Percentiles rank a stretch among this genome's conserved stretches.
These are phyloP conservation scores for Entomortierella parvispora DNA, from an alignment of 192 early-diverging fungal species.

Conservation along the genomic window DNA sequence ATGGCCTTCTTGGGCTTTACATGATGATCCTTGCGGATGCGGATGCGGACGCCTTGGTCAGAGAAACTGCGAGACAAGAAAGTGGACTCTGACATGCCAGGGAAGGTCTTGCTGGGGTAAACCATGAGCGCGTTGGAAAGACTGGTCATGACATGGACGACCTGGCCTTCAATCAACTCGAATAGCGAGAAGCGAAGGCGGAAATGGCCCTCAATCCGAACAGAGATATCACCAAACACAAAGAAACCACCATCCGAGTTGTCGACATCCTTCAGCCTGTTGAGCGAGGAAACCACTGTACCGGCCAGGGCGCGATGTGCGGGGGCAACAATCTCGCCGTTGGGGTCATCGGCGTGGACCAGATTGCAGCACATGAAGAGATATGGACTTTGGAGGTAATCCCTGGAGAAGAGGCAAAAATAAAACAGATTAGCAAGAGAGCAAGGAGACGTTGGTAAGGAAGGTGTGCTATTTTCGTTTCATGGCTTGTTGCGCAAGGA, in stretches of 20 bases:
- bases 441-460: not conserved
- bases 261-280: constrained; percentile 86
- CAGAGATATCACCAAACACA: constrained; percentile 93
- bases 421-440: not conserved
- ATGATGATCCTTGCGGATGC: constrained; percentile 87
- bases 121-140: constrained; percentile 81
- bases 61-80: constrained; percentile 89
- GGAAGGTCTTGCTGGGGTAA: constrained; percentile 89
- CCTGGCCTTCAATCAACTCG: constrained; percentile 75
- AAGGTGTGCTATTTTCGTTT: not conserved
- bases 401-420: constrained; percentile 23
- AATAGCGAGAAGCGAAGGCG: constrained; percentile 87
- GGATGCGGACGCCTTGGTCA: constrained; percentile 93
- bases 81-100: constrained; percentile 91
- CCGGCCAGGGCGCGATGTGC: constrained; percentile 84
- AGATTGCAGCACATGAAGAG: constrained; percentile 96
- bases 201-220: constrained; percentile 84
- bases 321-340: constrained; percentile 75
- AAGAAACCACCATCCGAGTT: constrained; percentile 90
- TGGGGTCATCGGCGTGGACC: constrained; percentile 70
- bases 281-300: constrained; percentile 90
- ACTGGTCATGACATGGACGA: constrained; percentile 71
- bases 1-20: constrained; percentile 42
- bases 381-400: constrained; percentile 78
- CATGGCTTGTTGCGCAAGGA: not conserved